A percentile compares a stretch with the other conserved stretches of the same genome.
These are phyloP conservation scores for Penicillium sp. DNA, from an alignment of 2,329 filamentous ascomycete genomes.

Conservation along the genomic window DNA sequence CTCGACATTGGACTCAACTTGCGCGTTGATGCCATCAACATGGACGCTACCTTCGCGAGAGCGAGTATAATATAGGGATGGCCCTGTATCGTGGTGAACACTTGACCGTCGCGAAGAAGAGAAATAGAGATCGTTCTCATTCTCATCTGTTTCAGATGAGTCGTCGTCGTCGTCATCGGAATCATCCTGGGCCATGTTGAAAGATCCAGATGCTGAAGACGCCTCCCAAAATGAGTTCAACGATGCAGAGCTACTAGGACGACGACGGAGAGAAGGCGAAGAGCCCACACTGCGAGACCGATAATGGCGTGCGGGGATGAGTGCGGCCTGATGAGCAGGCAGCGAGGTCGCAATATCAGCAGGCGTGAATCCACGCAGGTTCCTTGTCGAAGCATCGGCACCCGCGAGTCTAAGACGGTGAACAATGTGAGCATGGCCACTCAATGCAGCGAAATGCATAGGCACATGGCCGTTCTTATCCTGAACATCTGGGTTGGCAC, in stretches of 20 bases:
- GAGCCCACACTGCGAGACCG: conserved; percentile 62
- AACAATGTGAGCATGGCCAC: conserved; percentile 71
- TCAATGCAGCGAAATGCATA: conserved; percentile 75
- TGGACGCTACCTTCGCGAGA: conserved; percentile 18
- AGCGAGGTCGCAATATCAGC: conserved; percentile 67
- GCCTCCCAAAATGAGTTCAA: conserved; percentile 65
- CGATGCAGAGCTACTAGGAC: conserved; percentile 61
- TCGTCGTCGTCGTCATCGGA: conserved; percentile 32
- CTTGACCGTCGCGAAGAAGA: conserved; percentile 34
- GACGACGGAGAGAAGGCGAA: conserved; percentile 53
- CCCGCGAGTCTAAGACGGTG: conserved; percentile 69
- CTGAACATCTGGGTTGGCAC: conserved; percentile 69
- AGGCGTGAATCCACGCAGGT: conserved; percentile 65
- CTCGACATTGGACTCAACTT: conserved; percentile 24
- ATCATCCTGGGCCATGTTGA: conserved; percentile 41
- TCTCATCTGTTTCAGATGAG: conserved; percentile 19
- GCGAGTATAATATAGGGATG: conserved; percentile 19
- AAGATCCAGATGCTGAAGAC: conserved; percentile 43
- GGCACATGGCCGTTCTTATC: conserved; percentile 79
- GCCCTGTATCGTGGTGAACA: conserved; percentile 29
- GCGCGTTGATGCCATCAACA: conserved; percentile 16
- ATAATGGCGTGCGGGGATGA: conserved; percentile 58
- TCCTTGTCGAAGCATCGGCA: conserved; percentile 67
- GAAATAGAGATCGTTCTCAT: conserved; percentile 25
- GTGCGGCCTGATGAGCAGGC: conserved; percentile 61